Evolutionary conservation across 129 eudicot species (phyloP), one percentile per base, ranked within the genome.

Genomic region (Centaurea solstitialis): DNA sequence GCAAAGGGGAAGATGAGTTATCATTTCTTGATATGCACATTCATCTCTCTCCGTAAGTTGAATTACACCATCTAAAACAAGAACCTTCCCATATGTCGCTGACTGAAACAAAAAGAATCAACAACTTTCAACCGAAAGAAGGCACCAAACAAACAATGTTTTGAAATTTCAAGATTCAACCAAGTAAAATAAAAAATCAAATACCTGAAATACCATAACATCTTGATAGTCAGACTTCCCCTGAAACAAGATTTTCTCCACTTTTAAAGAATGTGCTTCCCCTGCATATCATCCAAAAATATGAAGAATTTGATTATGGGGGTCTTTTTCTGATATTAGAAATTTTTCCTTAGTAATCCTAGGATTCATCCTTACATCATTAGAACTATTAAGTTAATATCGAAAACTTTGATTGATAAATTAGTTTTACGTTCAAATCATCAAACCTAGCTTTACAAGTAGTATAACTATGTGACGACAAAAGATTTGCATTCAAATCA

Each of bases 21-120:
- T 94, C 98, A 94, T 94, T 86, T 94, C 98, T 80, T 94, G 98
- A 82, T 94, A 94, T 67, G 98, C 98, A 82, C 93, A 94, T 86
- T 94, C 98, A 75, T 94, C 98, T 83, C 98, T 88, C 86, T 94
- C 98, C 17, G 98, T 94, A 70, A 92, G 97, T 82, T 94, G 98
- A 80, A 94, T 92, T 8, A 94, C 98, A 64, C 98, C 98, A 83
- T 94, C 98, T 80, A 94, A 86, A 66, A 94, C 92, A 79, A 94
- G 98, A 76, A 94, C 98, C 77, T 92, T 94, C 3, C 97, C 98
- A 81, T 94, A 94, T 9, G 98, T 90, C 8, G 97, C 68, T 13
- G 98, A 94, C 98, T 94, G 90, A 83, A 93, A 79, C 83, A 80
- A 24, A 9, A n/a, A 73, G 3, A 77, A 65, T 61, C 10, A 24